These are phyloP conservation scores for Leishmania martiniquensis DNA, from an alignment of 208 protist species.

Conservation along the genomic window DNA sequence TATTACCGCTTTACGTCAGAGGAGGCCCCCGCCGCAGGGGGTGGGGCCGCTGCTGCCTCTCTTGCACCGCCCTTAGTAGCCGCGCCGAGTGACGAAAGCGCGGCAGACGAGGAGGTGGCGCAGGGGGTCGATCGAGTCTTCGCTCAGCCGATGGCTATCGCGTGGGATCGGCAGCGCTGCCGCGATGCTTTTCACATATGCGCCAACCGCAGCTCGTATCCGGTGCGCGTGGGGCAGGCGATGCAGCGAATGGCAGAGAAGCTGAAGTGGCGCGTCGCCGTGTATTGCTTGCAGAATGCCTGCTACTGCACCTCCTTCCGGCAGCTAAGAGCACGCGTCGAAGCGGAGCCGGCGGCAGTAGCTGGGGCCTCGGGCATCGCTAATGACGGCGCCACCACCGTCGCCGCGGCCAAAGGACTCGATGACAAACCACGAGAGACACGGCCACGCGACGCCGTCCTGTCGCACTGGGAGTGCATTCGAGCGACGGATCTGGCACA, in stretches of 20 bases:
- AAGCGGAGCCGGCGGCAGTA: background rate
- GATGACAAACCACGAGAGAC: background rate
- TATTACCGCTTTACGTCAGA: conserved; percentile 36
- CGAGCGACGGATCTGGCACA: conserved; percentile 7
- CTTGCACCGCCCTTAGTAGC: background rate
- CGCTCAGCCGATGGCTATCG: conserved; percentile 20
- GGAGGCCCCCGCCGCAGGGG: conserved; percentile 13
- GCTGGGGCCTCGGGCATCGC: background rate
- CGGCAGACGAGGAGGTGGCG: conserved; percentile 14
- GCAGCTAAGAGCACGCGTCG: conserved; percentile 12
- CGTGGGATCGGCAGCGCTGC: conserved; percentile 30
- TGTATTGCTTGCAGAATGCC: conserved; percentile 30
- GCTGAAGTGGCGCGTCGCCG: conserved; percentile 27
- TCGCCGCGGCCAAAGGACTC: background rate
- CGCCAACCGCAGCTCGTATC: conserved; percentile 17
- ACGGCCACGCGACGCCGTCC: conserved; percentile 10
- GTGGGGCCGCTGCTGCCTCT: background rate
- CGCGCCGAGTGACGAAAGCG: conserved; percentile 6
- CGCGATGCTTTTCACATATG: conserved; percentile 17
- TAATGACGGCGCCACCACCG: background rate
- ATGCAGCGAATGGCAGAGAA: conserved; percentile 18
- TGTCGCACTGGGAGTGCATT: conserved; percentile 23
- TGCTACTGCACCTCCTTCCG: conserved; percentile 17
- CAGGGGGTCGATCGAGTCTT: conserved; percentile 17
- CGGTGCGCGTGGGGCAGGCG: conserved; percentile 15